A percentile compares a stretch with the other conserved stretches of the same genome.
Evolutionary conservation across 352 stramenopile genomes (phyloP).

Genomic region (Globisporangium ultimum): DNA sequence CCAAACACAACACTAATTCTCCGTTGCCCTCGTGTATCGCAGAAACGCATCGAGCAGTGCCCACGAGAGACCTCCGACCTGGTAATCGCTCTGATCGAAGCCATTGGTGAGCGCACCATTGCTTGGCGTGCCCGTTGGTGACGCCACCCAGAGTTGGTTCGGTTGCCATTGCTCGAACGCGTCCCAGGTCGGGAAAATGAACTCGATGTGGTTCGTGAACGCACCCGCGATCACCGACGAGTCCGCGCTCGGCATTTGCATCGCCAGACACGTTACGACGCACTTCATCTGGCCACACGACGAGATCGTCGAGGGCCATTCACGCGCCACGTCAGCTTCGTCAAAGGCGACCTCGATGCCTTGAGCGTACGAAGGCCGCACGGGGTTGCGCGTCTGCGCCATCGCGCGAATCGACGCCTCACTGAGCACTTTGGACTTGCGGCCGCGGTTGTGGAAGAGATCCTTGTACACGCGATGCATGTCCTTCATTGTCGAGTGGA

Average conservation of each 20-base stretch:
- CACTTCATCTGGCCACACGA: slow-evolving; percentile 56
- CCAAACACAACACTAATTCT: neutral
- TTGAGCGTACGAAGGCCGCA: slow-evolving; percentile 31
- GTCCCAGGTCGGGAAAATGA: slow-evolving; percentile 35
- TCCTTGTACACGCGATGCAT: slow-evolving; percentile 66
- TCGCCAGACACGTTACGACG: slow-evolving; percentile 49
- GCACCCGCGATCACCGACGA: slow-evolving; percentile 40
- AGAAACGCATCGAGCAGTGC: slow-evolving; percentile 19
- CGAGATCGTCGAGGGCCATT: slow-evolving; percentile 36
- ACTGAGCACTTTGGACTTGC: slow-evolving; percentile 40
- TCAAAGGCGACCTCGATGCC: slow-evolving; percentile 41
- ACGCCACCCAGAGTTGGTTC: neutral
- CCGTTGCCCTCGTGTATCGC: slow-evolving; percentile 10
- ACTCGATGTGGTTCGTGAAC: slow-evolving; percentile 43
- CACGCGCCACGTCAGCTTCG: slow-evolving; percentile 4
- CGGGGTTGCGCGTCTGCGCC: slow-evolving; percentile 37
- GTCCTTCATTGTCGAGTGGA: slow-evolving; percentile 48
- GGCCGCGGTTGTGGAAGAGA: slow-evolving; percentile 40
- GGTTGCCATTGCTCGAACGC: slow-evolving; percentile 37
- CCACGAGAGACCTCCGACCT: slow-evolving; percentile 9
- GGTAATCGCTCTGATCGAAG: slow-evolving; percentile 6
- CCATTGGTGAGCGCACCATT: neutral
- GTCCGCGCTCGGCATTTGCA: slow-evolving; percentile 37
- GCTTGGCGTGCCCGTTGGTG: neutral
- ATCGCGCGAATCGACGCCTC: slow-evolving; percentile 38